Percentiles rank a stretch among this genome's conserved stretches.
Conservation (phyloP, 257 asterid species). For the Fraxinus quadrangulata region DNA sequence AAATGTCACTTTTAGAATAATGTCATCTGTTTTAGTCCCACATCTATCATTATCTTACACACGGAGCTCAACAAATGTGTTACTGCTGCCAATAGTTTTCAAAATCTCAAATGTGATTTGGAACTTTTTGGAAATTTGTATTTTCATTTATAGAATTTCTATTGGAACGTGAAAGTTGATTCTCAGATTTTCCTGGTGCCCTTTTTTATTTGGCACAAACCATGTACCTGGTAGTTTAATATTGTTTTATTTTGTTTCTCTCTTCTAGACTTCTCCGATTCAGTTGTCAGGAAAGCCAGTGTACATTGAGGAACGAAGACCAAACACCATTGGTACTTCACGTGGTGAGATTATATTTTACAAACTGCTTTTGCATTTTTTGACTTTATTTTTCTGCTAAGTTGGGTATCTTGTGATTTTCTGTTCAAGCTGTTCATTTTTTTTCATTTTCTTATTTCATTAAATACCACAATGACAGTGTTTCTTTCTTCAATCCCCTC, state of each 20-base stretch:
- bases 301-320: conserved; percentile 75
- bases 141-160: neutral
- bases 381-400: neutral
- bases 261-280: conserved; percentile 71
- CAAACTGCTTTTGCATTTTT: conserved; percentile 2
- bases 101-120: neutral
- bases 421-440: neutral
- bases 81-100: neutral
- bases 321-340: conserved; percentile 42
- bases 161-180: neutral
- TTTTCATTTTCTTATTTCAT: neutral
- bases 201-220: neutral
- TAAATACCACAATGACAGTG: neutral
- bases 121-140: too few relatives aligned
- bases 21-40: neutral
- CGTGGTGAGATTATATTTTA: conserved; percentile 74
- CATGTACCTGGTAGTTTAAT: neutral
- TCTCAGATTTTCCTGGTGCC: neutral
- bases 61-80: neutral
- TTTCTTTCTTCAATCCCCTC: too few relatives aligned
- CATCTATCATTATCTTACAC: neutral
- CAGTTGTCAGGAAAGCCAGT: conserved; percentile 66
- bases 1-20: neutral
- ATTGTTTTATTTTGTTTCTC: neutral
- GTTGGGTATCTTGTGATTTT: neutral